Evolutionary conservation across 1,139 yeast genomes (phyloP).

Genomic region (Meyerozyma sp.): DNA sequence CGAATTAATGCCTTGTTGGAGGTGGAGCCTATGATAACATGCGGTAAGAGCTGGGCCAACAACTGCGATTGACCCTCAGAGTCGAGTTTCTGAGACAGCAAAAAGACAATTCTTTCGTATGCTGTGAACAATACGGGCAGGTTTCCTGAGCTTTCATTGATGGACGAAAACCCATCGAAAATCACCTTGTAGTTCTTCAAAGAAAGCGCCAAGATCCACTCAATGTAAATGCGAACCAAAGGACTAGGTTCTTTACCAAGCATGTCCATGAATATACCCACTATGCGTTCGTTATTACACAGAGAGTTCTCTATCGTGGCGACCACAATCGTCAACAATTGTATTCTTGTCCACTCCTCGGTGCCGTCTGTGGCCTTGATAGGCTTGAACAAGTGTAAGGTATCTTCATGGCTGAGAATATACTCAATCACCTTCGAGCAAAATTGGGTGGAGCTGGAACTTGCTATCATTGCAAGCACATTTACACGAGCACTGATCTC

Average conservation of each 20-base stretch:
- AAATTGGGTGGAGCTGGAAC: constrained; percentile 25
- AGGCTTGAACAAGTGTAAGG: constrained; percentile 43
- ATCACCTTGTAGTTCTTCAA: constrained; percentile 10
- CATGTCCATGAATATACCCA: constrained; percentile 19
- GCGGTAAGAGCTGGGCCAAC: constrained; percentile 18
- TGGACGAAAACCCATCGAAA: constrained; percentile 3
- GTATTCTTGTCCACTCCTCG: constrained; percentile 65
- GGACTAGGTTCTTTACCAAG: constrained; percentile 66
- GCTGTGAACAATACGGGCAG: constrained; percentile 31
- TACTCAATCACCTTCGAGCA: constrained; percentile 36
- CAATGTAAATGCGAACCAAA: constrained; percentile 64
- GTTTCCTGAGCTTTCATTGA: constrained; percentile 4
- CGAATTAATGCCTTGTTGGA: constrained; percentile 78
- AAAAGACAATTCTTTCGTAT: constrained; percentile 54
- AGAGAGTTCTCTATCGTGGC: constrained; percentile 15
- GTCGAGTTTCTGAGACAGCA: constrained; percentile 44
- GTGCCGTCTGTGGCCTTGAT: constrained; percentile 54
- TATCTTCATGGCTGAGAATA: constrained; percentile 35
- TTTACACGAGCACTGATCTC: constrained; percentile 55
- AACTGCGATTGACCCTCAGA: constrained; percentile 14
- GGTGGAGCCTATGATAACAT: constrained; percentile 51
- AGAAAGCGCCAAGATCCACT: constrained; percentile 63
- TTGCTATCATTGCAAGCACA: constrained; percentile 40
- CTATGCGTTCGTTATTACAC: constrained; percentile 8
- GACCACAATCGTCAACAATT: constrained; percentile 50